phyloP scores from a whole-genome alignment of 345 rosid genomes.

The Brassica juncea region DNA sequence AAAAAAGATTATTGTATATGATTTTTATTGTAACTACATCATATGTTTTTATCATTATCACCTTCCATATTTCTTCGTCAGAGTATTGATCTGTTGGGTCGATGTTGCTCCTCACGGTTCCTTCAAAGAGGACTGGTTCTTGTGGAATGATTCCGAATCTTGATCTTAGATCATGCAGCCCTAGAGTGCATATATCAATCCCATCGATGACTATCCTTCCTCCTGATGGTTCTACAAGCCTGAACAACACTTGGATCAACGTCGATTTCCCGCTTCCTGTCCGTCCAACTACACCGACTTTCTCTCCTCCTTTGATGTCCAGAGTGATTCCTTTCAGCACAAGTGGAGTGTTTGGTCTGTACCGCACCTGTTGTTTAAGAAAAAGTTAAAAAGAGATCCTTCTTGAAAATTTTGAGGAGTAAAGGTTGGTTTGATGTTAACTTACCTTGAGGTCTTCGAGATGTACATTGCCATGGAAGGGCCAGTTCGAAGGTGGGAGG shows the following conservation, averaged over 20 bases:
- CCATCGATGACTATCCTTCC: conserved; percentile 87
- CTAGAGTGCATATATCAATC: conserved; percentile 58
- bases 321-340: conserved; percentile 83
- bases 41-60: not conserved
- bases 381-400: not conserved
- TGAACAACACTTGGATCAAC: conserved; percentile 80
- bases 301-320: conserved; percentile 81
- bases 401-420: not conserved
- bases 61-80: conserved; percentile 96
- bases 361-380: conserved; percentile 62
- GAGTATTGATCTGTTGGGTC: conserved; percentile 78
- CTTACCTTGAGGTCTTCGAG: conserved; percentile 79
- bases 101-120: conserved; percentile 72
- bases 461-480: conserved; percentile 66
- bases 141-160: conserved; percentile 70
- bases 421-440: not conserved
- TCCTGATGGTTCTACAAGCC: conserved; percentile 86
- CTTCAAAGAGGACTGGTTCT: conserved; percentile 92
- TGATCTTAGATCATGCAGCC: not conserved
- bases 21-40: not conserved
- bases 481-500: conserved; percentile 77
- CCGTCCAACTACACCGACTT: conserved; percentile 89
- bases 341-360: conserved; percentile 83
- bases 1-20: not conserved
- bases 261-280: conserved; percentile 98